Percentiles rank a stretch among this genome's conserved stretches.
Evolutionary conservation across 2,329 filamentous ascomycete genomes (phyloP).

Genomic region (Sporothrix euskadiensis): DNA sequence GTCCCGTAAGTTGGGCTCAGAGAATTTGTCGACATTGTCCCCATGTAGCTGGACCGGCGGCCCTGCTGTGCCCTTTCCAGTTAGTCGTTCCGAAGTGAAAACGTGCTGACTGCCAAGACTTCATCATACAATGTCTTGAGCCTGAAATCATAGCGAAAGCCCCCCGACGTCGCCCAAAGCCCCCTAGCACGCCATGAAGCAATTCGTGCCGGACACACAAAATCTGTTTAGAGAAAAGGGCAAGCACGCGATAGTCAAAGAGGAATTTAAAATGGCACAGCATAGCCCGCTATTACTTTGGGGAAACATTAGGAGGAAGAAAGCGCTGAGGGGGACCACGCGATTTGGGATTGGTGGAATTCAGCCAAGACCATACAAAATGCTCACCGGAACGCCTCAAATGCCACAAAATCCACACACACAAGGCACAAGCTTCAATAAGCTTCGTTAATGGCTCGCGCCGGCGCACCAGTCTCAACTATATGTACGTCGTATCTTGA

Average conservation of each 20-base stretch:
- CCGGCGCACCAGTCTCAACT: not conserved
- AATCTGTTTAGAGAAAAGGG: not conserved
- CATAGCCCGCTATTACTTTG: not conserved
- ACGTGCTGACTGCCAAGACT: not conserved
- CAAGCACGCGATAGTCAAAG: not conserved
- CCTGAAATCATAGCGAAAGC: not conserved
- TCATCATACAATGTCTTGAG: not conserved
- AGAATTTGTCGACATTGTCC: not conserved
- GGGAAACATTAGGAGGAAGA: not conserved
- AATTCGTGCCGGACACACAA: not conserved
- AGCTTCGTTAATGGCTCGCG: not conserved
- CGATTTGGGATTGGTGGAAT: not conserved
- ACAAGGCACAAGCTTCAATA: not conserved
- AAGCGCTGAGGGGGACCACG: not conserved
- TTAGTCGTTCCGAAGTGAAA: not conserved
- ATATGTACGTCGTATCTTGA: not conserved
- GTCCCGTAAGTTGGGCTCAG: too few species aligned
- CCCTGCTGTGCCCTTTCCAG: not conserved
- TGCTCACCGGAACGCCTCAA: not conserved
- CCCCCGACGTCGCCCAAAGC: not conserved
- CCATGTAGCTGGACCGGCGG: not conserved
- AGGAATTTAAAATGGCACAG: not conserved
- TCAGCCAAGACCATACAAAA: not conserved
- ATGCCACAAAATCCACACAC: not conserved
- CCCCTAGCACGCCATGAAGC: conserved; percentile 14